Base-by-base conservation (phyloP, 192 early-diverging fungal species). In the Podochytrium sp. region DNA sequence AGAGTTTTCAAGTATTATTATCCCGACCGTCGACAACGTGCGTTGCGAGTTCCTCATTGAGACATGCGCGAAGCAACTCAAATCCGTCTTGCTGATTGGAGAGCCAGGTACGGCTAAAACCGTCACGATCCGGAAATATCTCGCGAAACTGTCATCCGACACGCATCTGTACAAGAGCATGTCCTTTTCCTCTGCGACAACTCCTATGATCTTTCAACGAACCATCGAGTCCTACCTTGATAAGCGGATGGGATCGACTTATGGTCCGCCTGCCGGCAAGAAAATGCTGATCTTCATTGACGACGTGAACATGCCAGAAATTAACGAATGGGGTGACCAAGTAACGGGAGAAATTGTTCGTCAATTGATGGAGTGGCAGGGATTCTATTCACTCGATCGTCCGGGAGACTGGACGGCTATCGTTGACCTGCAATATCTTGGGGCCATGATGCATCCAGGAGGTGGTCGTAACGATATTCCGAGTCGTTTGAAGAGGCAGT, bases 271-370 rank as follows among this genome's bases (percentile, higher is more conserved):
- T 18, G 86, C 87, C 39, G 88, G 88, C 30, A 89, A 89, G 63
- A 89, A 87, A 60, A 89, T 89, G 88, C 79, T 83, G 12, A 68
- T 89, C 20, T 89, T 89, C 66, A 81, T 89, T 57, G 88, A 89
- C 75, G 88, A 89, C 64, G 79, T 89, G 60, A 89, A 89, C 63
- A 89, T 89, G 87, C 88, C 88, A 27, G 88, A 89, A 60, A 89
- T 89, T 73, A 89, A 89, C 74, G 87, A 89, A 67, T 89, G 88
- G 88, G 88, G 88, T 41, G 88, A 89, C 69, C 88, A 89, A 71
- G 83, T 89, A 12, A 89, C 88, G 2, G 83, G 83, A 51, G 88
- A 89, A 73, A 79, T 89, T 66, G 80, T 86, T 12, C 74, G 88
- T 18, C 88, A 89, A 76, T 60, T 89, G 20, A 89, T 89, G 81